Conservation (phyloP, 1,139 yeast genomes). For the Magnusiomyces suaveolens region DNA sequence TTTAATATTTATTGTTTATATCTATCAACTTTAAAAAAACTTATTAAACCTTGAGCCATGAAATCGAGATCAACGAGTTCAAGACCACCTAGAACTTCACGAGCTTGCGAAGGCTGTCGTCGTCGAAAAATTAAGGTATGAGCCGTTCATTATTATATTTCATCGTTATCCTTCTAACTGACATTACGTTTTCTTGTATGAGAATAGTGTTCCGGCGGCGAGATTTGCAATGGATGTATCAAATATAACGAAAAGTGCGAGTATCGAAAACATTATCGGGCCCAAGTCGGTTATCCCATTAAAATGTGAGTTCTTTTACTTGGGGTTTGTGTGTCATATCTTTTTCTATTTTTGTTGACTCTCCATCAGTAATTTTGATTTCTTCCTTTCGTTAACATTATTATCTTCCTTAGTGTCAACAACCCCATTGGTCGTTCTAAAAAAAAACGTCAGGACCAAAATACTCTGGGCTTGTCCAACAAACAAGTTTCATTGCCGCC, state of each 20-base stretch:
- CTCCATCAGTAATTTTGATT: too few species aligned
- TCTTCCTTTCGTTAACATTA: background rate
- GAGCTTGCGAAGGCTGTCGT: slow-evolving; percentile 56
- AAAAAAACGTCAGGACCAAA: background rate
- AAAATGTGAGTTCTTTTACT: slow-evolving; percentile 7
- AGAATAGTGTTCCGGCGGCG: slow-evolving; percentile 47
- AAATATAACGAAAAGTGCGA: slow-evolving; percentile 21
- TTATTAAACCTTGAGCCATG: background rate
- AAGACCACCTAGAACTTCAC: slow-evolving; percentile 26
- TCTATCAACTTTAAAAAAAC: too few species aligned
- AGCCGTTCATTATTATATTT: background rate
- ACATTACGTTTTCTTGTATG: too few species aligned
- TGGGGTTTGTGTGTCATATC: background rate
- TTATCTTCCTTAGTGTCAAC: background rate
- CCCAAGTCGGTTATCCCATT: slow-evolving; percentile 22
- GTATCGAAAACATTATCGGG: slow-evolving; percentile 23
- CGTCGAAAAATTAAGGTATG: slow-evolving; percentile 43
- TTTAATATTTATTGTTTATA: too few species aligned
- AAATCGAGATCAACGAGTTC: background rate
- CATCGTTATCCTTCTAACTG: too few species aligned
- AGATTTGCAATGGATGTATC: slow-evolving; percentile 21
- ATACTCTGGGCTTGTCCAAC: background rate
- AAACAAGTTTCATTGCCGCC: background rate
- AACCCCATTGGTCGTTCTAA: slow-evolving; percentile 7
- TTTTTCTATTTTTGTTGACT: too few species aligned